Conservation (phyloP, 1,139 yeast genomes). For the Protomyces pachydermus region DNA sequence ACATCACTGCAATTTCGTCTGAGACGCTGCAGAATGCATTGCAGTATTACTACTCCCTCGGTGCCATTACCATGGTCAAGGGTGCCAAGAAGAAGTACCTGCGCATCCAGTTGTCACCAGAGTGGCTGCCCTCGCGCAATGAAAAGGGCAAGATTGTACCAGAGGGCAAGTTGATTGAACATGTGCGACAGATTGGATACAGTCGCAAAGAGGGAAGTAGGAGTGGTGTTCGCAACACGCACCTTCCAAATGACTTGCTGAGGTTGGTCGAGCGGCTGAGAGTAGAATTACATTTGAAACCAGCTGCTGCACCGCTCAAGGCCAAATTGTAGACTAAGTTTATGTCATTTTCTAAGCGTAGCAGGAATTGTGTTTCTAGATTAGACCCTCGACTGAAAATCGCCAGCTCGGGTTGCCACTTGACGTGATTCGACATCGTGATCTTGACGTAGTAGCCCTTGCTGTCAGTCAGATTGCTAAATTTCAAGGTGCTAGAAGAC, state of each 20-base stretch:
- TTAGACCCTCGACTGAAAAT: too few relatives aligned
- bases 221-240: neutral
- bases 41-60: slow-evolving; percentile 39
- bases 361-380: too few relatives aligned
- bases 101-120: slow-evolving; percentile 31
- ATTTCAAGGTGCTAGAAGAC: too few relatives aligned
- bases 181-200: slow-evolving; percentile 32
- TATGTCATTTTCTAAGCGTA: too few relatives aligned
- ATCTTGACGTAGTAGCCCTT: too few relatives aligned
- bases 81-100: slow-evolving; percentile 31
- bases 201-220: slow-evolving; percentile 33
- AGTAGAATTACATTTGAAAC: neutral
- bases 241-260: neutral
- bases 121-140: slow-evolving; percentile 34
- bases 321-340: neutral
- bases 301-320: neutral
- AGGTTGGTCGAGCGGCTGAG: neutral
- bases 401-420: too few relatives aligned
- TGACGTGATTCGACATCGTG: too few relatives aligned
- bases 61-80: slow-evolving; percentile 37
- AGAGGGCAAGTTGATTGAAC: slow-evolving; percentile 33
- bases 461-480: too few relatives aligned
- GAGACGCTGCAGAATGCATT: slow-evolving; percentile 43
- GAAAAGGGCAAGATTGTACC: slow-evolving; percentile 24
- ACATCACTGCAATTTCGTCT: slow-evolving; percentile 45